Percentiles rank a stretch among this genome's conserved stretches.
Conservation (phyloP, 202 grass and related monocot genomes). For the Digitaria exilis region DNA sequence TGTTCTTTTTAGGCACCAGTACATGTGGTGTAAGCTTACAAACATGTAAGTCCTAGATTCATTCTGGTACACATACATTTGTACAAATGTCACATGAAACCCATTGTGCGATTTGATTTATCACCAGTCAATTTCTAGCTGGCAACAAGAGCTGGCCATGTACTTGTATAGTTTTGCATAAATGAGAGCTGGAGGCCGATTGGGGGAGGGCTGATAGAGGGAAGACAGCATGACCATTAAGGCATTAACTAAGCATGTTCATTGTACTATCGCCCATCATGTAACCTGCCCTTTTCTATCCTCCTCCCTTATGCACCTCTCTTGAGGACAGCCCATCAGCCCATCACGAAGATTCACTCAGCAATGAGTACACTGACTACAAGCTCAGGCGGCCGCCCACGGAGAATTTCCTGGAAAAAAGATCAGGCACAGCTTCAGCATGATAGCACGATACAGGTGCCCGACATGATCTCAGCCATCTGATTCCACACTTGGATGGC, state of each 20-base stretch:
- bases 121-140: background rate
- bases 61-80: background rate
- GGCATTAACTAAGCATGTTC: constrained; percentile 51
- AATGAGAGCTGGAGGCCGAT: background rate
- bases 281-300: background rate
- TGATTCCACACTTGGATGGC: background rate
- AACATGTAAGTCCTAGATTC: constrained; percentile 5
- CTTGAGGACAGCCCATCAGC: background rate
- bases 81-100: background rate
- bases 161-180: constrained; percentile 28
- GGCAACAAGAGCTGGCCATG: background rate
- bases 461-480: background rate
- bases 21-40: constrained; percentile 5
- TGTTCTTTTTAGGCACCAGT: background rate
- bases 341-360: background rate
- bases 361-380: background rate
- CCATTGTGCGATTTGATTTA: background rate
- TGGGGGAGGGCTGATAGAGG: constrained; percentile 6
- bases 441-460: background rate
- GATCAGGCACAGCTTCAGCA: background rate
- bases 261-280: constrained; percentile 30
- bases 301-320: constrained; percentile 12
- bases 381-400: background rate
- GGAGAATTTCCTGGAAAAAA: background rate
- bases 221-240: constrained; percentile 31